Evolutionary conservation across 2,329 filamentous ascomycete genomes (phyloP), one percentile per base, ranked within the genome.

Genomic region (Apiospora koreana): DNA sequence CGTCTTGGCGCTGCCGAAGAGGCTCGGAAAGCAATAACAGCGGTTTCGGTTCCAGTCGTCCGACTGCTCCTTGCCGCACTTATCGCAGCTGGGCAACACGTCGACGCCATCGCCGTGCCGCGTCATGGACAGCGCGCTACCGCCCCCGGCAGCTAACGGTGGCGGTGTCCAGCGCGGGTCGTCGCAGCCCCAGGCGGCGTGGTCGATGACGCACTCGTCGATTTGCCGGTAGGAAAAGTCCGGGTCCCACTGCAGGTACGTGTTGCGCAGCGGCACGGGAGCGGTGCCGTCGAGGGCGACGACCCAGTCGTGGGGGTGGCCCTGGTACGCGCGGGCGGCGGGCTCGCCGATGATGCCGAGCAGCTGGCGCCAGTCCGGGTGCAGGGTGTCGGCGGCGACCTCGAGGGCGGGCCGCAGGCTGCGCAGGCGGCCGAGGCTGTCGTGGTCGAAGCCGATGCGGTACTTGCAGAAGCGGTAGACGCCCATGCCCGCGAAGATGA

Each of bases 401-500:
- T 87, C 85, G n/a, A 88, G 81, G 21, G 85, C 81, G 38, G 83
- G 81, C 50, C 81, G 77, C 10, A 87, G 75, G 42, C 79, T 79
- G 21, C 80, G 79, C 8, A 89, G 79, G 1, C 82, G 82, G 45
- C 82, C 80, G 77, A 87, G 85, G 3, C 86, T 83, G 21, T 86
- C 84, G 6, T 82, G 81, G 54, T 83, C 82, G 74, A 89, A 88
- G 5, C 84, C 85, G 0, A 85, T 84, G 58, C 87, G 83, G 75
- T 89, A 89, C 75, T 89, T 89, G 83, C 87, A 89, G 76, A 89
- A 87, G 9, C 87, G 82, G 76, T 89, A 89, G 18, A 89, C 83
- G 1, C 87, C 87, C 79, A 86, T 86, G 43, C 87, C 86, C 5
- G 87, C 84, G 73, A 89, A 89, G 1, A 88, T 83, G 3, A 89